Evolutionary conservation across 2,329 filamentous ascomycete species (phyloP).

Genomic region (Venturia carpophila): DNA sequence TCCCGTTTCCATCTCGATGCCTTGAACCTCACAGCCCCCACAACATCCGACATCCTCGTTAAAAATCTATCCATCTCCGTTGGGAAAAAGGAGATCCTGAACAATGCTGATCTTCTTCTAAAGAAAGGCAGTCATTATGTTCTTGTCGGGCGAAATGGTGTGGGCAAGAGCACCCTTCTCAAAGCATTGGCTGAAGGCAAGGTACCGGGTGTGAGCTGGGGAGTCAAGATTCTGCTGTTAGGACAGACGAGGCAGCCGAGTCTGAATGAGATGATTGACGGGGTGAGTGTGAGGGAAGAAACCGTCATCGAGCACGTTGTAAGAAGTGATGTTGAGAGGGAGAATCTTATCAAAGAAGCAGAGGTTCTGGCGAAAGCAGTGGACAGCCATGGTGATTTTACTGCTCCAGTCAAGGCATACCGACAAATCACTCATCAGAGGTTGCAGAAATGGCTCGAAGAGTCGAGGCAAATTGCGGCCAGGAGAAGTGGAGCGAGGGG

Average conservation of each 20-base stretch:
- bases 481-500: constrained; percentile 69
- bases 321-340: constrained; percentile 40
- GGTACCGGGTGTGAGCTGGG: constrained; percentile 54
- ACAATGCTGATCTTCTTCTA: constrained; percentile 60
- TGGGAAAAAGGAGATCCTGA: constrained; percentile 56
- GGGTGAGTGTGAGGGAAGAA: constrained; percentile 24
- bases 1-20: constrained; percentile 33
- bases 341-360: constrained; percentile 55
- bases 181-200: constrained; percentile 69
- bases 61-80: constrained; percentile 66
- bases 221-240: constrained; percentile 29
- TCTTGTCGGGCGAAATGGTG: constrained; percentile 71
- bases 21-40: constrained; percentile 28
- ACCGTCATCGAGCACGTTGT: constrained; percentile 62
- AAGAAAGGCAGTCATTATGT: constrained; percentile 70
- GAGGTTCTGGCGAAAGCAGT: constrained; percentile 54
- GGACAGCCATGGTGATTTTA: constrained; percentile 45
- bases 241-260: constrained; percentile 27
- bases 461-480: constrained; percentile 64
- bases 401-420: constrained; percentile 52
- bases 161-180: constrained; percentile 71
- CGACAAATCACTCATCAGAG: constrained; percentile 56
- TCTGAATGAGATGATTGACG: constrained; percentile 30
- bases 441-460: constrained; percentile 55
- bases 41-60: constrained; percentile 39